Evolutionary conservation across 192 early-diverging fungal species (phyloP).

Genomic region (Mortierella claussenii): DNA sequence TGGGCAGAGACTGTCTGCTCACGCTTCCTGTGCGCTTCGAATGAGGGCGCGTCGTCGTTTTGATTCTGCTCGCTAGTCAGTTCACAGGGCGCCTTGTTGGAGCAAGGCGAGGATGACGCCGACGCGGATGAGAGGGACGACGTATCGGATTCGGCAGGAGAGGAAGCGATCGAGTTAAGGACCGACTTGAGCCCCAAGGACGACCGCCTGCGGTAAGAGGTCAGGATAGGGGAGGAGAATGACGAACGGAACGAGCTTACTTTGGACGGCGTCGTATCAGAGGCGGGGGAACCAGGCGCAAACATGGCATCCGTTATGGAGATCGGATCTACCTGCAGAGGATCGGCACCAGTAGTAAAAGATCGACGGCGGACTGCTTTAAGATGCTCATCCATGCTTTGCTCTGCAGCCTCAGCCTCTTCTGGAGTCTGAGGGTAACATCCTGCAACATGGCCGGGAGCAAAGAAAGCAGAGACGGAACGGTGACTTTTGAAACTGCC

Average conservation of each 20-base stretch:
- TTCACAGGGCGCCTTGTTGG: not conserved
- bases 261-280: not conserved
- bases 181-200: slow-evolving; percentile 31
- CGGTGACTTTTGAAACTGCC: slow-evolving; percentile 2
- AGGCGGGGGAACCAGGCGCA: not conserved
- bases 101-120: not conserved
- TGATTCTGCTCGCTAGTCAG: not conserved
- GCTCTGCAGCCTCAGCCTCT: slow-evolving; percentile 16
- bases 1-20: slow-evolving; percentile 15
- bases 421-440: not conserved
- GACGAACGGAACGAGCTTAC: slow-evolving; percentile 19
- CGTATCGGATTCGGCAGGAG: not conserved
- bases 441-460: not conserved
- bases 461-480: slow-evolving; percentile 16
- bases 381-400: slow-evolving; percentile 44
- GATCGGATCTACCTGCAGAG: not conserved
- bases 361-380: slow-evolving; percentile 30
- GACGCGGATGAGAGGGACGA: slow-evolving; percentile 9
- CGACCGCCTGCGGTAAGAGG: slow-evolving; percentile 13
- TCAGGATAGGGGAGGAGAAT: slow-evolving; percentile 34
- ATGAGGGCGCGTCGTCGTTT: not conserved
- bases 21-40: not conserved
- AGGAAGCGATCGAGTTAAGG: slow-evolving; percentile 21
- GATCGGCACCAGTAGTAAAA: not conserved
- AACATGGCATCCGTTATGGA: not conserved